Evolutionary conservation across 768 basidiomycete species (phyloP), one percentile per base, ranked within the genome.

Genomic region (Boletus barrowsii): DNA sequence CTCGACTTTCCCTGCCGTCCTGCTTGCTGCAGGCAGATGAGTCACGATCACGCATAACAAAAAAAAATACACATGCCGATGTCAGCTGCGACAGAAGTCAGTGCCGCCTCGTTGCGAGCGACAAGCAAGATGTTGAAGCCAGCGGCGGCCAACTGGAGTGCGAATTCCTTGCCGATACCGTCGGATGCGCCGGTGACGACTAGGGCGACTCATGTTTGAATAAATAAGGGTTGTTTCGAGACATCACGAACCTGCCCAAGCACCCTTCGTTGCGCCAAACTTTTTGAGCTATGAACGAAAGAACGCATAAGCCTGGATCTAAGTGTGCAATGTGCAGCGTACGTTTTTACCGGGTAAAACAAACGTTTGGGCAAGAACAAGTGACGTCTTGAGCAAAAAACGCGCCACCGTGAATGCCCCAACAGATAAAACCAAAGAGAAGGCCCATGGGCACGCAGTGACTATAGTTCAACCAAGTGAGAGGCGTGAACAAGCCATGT

Each of bases 141-240:
- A 20, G 84, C 84, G 54, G 80, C 82, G 3, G 88, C 94, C 36
- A 99, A 79, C 70, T 98, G 95, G 18, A 88, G 68, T 10, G 95
- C 87, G 59, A 95, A 98, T 67, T 97, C 93, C 57, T 87, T 88
- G 3, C 97, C 97, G 61, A 99, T 96, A 10, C 97, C 97, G 56
- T 95, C 91, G 0, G 97, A 97, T 29, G 92, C 89, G 33, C 97
- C 97, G 1, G 96, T 98, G 14, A 99, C 83, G 22, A 98, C 90
- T 81, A 26, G 22, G 26, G 18, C 18, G 7, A 33, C 4, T 18
- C 40, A 43, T 37, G 47, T 41, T 37, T 14, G 42, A 33, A 24
- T 14, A 37, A 13, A 11, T 6, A n/a, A 14, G 20, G 18, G 8
- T 18, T 5, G 1, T 43, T 39, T n/a, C 18, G 14, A 14, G 37